Evolutionary conservation across 768 basidiomycete genomes (phyloP), one percentile per base, ranked within the genome.

Genomic region (Podaxis sp.): DNA sequence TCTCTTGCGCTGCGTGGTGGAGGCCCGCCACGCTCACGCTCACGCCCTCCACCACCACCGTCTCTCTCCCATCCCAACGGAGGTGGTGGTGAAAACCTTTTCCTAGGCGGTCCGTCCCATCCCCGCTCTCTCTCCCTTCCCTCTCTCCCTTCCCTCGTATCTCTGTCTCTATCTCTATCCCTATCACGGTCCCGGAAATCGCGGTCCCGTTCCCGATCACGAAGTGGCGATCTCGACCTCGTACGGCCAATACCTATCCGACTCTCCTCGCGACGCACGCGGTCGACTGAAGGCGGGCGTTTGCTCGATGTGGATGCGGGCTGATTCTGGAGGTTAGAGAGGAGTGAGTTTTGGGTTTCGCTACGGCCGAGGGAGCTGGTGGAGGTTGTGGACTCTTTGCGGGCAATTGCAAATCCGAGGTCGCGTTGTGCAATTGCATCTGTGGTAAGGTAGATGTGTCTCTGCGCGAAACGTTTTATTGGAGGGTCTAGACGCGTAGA

Each of bases 371-470:
- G 67, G 10, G 66, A 42, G 7, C 32, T 52, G 62, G 61, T 48
- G 10, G 51, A 55, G 10, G 55, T 54, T 9, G 67, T 53, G 10
- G 67, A 65, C 36, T 70, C 67, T 35, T 77, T 78, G 9, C 79
- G 74, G 4, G 77, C 79, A 66, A 83, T 74, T 2, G 88, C 84
- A 64, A 92, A 89, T 4, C 96, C 96, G 18, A 97, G 84, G 69
- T 98, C 96, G 40, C 88, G 85, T 13, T 86, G 80, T 1, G 95
- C 92, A 62, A 98, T 95, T 18, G 92, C 89, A 68, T 98, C 95
- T 27, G 88, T 87, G 36, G 87, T 87, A 27, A 88, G 81, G 71
- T 93, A 93, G 27, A 82, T 86, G 69, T 93, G 90, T 44, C 93
- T 81, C 68, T 93, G 90, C 0, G 94, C 94, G 62, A 97, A 91